These are phyloP conservation scores for Leonotis leonurus DNA, from an alignment of 257 asterid genomes.

Conservation along the genomic window DNA sequence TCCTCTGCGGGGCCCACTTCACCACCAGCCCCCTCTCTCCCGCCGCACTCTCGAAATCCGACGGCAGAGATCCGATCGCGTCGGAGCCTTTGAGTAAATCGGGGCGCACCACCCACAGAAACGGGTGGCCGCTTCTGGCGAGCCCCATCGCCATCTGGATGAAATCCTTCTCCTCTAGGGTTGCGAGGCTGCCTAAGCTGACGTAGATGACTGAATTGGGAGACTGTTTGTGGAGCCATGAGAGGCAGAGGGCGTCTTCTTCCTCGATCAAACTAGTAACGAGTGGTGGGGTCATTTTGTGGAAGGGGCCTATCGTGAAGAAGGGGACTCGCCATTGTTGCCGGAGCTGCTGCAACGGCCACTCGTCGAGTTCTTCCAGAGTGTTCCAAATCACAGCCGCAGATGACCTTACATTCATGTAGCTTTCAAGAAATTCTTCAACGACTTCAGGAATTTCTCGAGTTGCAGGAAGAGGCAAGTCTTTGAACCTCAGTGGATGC, in stretches of 20 bases:
- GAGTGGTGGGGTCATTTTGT: constrained; percentile 29
- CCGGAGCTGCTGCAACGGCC: constrained; percentile 18
- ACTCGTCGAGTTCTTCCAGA: constrained; percentile 22
- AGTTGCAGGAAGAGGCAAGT: constrained; percentile 27
- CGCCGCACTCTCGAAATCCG: background rate
- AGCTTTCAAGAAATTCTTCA: constrained; percentile 11
- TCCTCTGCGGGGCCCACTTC: constrained; percentile 46
- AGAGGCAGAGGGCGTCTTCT: constrained; percentile 25
- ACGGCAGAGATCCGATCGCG: constrained; percentile 16
- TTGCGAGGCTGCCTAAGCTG: constrained; percentile 41
- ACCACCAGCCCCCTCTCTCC: constrained; percentile 21
- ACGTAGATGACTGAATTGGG: constrained; percentile 37
- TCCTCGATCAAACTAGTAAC: constrained; percentile 30
- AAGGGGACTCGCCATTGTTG: constrained; percentile 32
- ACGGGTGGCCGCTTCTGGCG: constrained; percentile 32
- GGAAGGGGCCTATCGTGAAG: constrained; percentile 56
- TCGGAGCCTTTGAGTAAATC: constrained; percentile 14
- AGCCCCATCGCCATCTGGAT: constrained; percentile 39
- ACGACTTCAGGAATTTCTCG: constrained; percentile 11
- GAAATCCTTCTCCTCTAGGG: constrained; percentile 22
- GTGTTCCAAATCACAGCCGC: constrained; percentile 47
- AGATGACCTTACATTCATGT: constrained; percentile 25
- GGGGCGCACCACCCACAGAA: constrained; percentile 42
- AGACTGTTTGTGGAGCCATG: constrained; percentile 41
- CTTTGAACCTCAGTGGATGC: constrained; percentile 27